phyloP scores from a whole-genome alignment of 2,329 filamentous ascomycete species.

The Pseudopithomyces chartarum region DNA sequence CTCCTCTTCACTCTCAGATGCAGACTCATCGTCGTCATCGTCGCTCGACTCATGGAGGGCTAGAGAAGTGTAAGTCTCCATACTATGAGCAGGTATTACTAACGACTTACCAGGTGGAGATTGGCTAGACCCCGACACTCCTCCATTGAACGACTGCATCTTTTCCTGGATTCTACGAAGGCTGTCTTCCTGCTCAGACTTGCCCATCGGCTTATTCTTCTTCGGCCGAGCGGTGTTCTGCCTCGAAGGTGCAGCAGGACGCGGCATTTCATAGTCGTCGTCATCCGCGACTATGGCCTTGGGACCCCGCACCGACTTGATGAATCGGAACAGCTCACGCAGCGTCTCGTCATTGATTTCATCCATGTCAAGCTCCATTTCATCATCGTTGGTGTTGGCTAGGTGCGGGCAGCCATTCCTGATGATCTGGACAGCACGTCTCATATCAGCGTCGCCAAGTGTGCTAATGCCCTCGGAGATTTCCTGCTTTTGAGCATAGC shows the following conservation, averaged over 20 bases:
- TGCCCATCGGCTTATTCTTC: slow-evolving; percentile 80
- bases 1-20: slow-evolving; percentile 58
- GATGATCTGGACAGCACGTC: slow-evolving; percentile 85
- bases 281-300: slow-evolving; percentile 44
- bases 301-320: slow-evolving; percentile 50
- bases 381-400: slow-evolving; percentile 58
- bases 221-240: slow-evolving; percentile 60
- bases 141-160: slow-evolving; percentile 49
- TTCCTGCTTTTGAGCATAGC: slow-evolving; percentile 83
- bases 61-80: slow-evolving; percentile 13
- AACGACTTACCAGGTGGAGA: slow-evolving; percentile 45
- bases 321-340: slow-evolving; percentile 60
- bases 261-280: slow-evolving; percentile 56
- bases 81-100: slow-evolving; percentile 1
- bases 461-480: slow-evolving; percentile 86
- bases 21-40: slow-evolving; percentile 51
- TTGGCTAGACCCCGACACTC: slow-evolving; percentile 53
- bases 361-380: slow-evolving; percentile 70
- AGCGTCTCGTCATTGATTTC: slow-evolving; percentile 60
- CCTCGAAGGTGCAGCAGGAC: slow-evolving; percentile 34
- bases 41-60: slow-evolving; percentile 55
- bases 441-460: slow-evolving; percentile 77
- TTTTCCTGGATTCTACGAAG: slow-evolving; percentile 67
- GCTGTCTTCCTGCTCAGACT: slow-evolving; percentile 70
- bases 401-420: slow-evolving; percentile 79